phyloP scores from a whole-genome alignment of 2,329 filamentous ascomycete genomes.

The Amphichorda felina region DNA sequence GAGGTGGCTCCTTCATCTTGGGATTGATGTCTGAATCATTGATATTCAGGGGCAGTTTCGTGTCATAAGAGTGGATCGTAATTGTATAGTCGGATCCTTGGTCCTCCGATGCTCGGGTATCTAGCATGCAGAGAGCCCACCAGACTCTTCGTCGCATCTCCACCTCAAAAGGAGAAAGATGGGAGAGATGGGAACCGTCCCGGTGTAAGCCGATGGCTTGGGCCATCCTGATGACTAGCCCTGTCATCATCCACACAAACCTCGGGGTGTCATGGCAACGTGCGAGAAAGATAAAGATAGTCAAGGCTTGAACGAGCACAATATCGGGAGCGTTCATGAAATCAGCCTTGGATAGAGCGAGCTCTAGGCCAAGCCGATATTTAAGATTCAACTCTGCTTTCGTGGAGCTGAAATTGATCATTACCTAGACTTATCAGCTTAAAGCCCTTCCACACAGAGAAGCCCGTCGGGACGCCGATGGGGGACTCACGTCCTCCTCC shows the following conservation, averaged over 20 bases:
- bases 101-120: conserved; percentile 47
- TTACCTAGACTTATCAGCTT: conserved; percentile 24
- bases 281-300: conserved; percentile 43
- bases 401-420: conserved; percentile 32
- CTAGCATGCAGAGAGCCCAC: conserved; percentile 48
- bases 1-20: conserved; percentile 26
- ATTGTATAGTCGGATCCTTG: conserved; percentile 41
- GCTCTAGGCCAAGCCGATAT: conserved; percentile 43
- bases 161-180: conserved; percentile 45
- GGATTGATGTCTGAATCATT: conserved; percentile 24
- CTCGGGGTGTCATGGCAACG: conserved; percentile 37
- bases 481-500: conserved; percentile 35
- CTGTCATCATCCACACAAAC: conserved; percentile 53
- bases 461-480: neutral
- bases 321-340: conserved; percentile 50
- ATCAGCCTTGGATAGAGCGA: conserved; percentile 47
- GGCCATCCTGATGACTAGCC: conserved; percentile 44
- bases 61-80: conserved; percentile 34
- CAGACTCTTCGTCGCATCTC: conserved; percentile 53
- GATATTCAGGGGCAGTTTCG: conserved; percentile 34
- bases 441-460: neutral
- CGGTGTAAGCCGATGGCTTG: conserved; percentile 43
- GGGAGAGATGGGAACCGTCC: conserved; percentile 39
- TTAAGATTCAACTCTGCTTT: conserved; percentile 30
- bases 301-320: conserved; percentile 47